Evolutionary conservation across 371 early-diverging fungal genomes (phyloP).

Genomic region (Sanchytrium tribonematis): DNA sequence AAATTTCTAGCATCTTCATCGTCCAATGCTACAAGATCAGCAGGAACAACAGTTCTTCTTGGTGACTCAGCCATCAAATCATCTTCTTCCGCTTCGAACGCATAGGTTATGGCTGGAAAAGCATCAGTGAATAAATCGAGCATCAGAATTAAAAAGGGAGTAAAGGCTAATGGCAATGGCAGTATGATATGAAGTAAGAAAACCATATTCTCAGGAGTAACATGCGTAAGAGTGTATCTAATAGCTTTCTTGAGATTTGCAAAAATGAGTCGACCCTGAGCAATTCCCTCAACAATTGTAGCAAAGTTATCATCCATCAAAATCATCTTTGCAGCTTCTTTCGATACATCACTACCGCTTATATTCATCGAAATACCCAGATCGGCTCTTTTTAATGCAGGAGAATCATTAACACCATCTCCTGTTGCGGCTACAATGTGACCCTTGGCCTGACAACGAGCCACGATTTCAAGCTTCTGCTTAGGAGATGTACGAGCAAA

Average conservation of each 20-base stretch:
- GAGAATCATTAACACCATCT: slow-evolving; percentile 65
- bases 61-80: slow-evolving; percentile 65
- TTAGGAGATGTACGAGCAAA: slow-evolving; percentile 72
- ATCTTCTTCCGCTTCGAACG: slow-evolving; percentile 71
- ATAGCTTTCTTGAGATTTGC: slow-evolving; percentile 76
- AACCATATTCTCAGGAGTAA: slow-evolving; percentile 12
- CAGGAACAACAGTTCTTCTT: slow-evolving; percentile 50
- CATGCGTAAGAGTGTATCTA: slow-evolving; percentile 66
- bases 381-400: slow-evolving; percentile 83
- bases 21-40: not conserved
- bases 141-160: slow-evolving; percentile 52
- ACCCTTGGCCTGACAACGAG: slow-evolving; percentile 42
- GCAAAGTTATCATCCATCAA: slow-evolving; percentile 82
- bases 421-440: slow-evolving; percentile 81
- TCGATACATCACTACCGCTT: slow-evolving; percentile 76
- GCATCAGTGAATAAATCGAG: slow-evolving; percentile 81
- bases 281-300: slow-evolving; percentile 52
- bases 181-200: slow-evolving; percentile 4
- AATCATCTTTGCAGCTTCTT: slow-evolving; percentile 91
- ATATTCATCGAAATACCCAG: slow-evolving; percentile 88
- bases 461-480: slow-evolving; percentile 64
- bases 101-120: slow-evolving; percentile 51
- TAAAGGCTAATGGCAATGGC: slow-evolving; percentile 43
- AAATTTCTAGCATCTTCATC: not conserved
- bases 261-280: slow-evolving; percentile 81